Base-by-base conservation (phyloP, 1,284 basidiomycete genomes). In the Cerioporus squamosus region DNA sequence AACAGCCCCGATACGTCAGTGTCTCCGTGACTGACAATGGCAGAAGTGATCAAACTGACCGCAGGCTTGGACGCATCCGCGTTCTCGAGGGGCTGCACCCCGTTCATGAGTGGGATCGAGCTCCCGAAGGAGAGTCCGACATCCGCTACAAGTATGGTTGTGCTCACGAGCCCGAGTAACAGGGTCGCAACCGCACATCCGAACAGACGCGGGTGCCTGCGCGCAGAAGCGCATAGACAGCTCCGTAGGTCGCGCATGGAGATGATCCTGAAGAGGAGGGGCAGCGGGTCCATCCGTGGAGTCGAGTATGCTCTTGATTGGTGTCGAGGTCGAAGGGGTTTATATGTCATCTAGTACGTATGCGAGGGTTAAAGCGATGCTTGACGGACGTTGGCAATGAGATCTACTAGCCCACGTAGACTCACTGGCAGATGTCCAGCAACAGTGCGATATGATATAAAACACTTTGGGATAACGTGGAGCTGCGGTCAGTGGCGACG, bases 81-180 rank as follows among this genome's bases (percentile, higher is more conserved):
- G 24, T 20, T 12, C 12, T 26, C 23, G 44, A 55, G 23, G 23
- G 40, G 17, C 31, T 52, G 24, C 7, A 48, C 22, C 2, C 50
- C 55, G 39, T 45, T 52, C 55, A 57, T 51, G 10, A 57, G 38
- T 18, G 55, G 45, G 6, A 57, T 44, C 1, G 1, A 18, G 6
- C 50, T 38, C 5, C 44, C 55, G 12, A 57, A 57, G 2, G 48
- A 44, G 39, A 26, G 14, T 17, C 55, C 55, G 12, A 48, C 50
- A n/a, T 57, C 50, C 15, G 39, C 33, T 2, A 57, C 12, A 17
- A 57, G 55, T 5, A 57, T 38, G 0, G 55, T 38, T 8, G 50
- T 43, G n/a, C 55, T 57, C 36, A 52, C 36, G 14, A 38, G 29
- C 10, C 55, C 26, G 22, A 57, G 45, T 15, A 57, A 9, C 4